Base-by-base conservation (phyloP, 352 stramenopile genomes). In the Phytopythium litorale region DNA sequence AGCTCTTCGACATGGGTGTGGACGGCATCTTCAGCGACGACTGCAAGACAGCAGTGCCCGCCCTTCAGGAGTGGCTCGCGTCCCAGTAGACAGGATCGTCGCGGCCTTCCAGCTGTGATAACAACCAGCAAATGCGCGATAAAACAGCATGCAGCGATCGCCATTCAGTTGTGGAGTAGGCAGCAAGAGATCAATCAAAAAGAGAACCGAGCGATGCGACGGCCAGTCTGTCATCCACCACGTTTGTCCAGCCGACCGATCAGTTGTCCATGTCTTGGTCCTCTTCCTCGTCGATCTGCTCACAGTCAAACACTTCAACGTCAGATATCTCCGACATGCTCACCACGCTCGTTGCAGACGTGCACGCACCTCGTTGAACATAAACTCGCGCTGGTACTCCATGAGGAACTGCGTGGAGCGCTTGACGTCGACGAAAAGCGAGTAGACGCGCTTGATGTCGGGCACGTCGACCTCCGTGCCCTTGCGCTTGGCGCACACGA, bases 381-480 rank as follows among this genome's bases (percentile, higher is more conserved):
- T 98, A 74, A 99, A 99, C 69, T 99, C 94, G 60, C 96, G 88
- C 68, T 99, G 97, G 75, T 99, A 99, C 79, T 99, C 97, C 93
- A 99, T 98, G 54, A 99, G 80, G 76, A 99, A 99, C 74, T 99
- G 97, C 48, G 97, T 99, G 63, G 93, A 98, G 54, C 97, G 88
- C 76, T 99, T 98, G 48, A 99, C 89, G 73, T 99, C 97, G 23
- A 98, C 96, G 82, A 99, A 99, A 23, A 99, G 80, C 38, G 78
- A 90, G 70, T 99, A 99, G 16, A 98, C 94, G 52, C 86, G 84
- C 78, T 98, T 98, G 72, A 97, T 97, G 72, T 97, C 91, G 23
- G 77, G 66, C 50, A 96, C 81, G 48, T 96, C 88, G 45, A 97
- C 89, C 62, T 97, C 84, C 1, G 85, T 88, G 49, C 88, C 91